phyloP scores from a whole-genome alignment of 176 grass and related monocot species.

The Paspalum notatum region DNA sequence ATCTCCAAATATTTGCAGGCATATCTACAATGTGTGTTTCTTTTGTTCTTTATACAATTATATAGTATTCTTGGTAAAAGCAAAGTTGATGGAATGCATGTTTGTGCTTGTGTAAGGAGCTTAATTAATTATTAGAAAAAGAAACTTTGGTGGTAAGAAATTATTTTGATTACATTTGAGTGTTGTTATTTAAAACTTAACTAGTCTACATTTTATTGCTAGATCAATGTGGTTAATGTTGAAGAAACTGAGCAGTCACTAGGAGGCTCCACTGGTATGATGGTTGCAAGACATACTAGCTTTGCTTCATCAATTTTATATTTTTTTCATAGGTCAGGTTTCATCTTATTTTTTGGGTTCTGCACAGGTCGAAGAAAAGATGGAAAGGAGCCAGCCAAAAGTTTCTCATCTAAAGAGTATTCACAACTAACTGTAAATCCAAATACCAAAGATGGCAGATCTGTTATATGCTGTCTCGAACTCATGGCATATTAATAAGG shows the following conservation, averaged over 20 bases:
- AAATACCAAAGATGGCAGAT: conserved; percentile 15
- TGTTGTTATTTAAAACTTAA: conserved; percentile 26
- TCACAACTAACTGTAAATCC: conserved; percentile 47
- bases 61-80: background rate
- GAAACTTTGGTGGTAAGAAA: background rate
- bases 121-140: background rate
- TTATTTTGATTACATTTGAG: background rate
- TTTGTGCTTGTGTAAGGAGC: background rate
- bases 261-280: conserved; percentile 47
- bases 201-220: conserved; percentile 20
- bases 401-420: conserved; percentile 85
- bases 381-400: conserved; percentile 25
- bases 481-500: background rate
- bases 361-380: conserved; percentile 48
- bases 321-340: background rate
- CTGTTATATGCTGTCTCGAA: conserved; percentile 21
- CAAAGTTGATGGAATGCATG: background rate
- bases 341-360: conserved; percentile 18
- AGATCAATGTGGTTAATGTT: conserved; percentile 14
- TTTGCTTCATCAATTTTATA: conserved; percentile 5
- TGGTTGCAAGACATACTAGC: background rate
- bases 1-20: conserved; percentile 2
- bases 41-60: background rate
- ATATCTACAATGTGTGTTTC: background rate
- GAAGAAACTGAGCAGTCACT: conserved; percentile 29